Evolutionary conservation across 306 rosid genomes (phyloP).

Genomic region (Prunus mira): DNA sequence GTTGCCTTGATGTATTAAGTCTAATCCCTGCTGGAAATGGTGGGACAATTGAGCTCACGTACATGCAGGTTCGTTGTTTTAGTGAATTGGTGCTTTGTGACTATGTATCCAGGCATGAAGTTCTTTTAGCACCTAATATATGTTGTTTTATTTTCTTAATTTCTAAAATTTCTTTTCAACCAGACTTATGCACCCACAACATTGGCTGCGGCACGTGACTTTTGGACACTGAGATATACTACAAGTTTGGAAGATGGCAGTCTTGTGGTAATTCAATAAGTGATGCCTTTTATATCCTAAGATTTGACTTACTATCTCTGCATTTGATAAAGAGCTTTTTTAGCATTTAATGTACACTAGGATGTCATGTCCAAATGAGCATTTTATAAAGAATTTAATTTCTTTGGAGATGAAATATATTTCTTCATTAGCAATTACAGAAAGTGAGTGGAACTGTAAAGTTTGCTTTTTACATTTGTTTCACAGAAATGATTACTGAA

Average conservation of each 20-base stretch:
- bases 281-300: not conserved
- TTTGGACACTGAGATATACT: slow-evolving; percentile 88
- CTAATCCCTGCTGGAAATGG: slow-evolving; percentile 80
- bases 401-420: too few relatives aligned
- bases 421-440: too few relatives aligned
- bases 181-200: slow-evolving; percentile 97
- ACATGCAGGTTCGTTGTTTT: slow-evolving; percentile 72
- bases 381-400: too few relatives aligned
- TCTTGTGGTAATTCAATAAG: slow-evolving; percentile 66
- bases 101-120: not conserved
- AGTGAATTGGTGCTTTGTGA: not conserved
- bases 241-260: slow-evolving; percentile 93
- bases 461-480: too few relatives aligned
- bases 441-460: too few relatives aligned
- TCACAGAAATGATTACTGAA: too few relatives aligned
- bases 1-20: slow-evolving; percentile 74
- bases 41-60: slow-evolving; percentile 86
- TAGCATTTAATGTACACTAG: too few relatives aligned
- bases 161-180: not conserved
- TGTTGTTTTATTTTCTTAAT: not conserved
- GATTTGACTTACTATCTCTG: not conserved
- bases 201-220: slow-evolving; percentile 95
- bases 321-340: too few relatives aligned
- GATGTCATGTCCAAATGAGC: too few relatives aligned
- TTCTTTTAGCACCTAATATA: not conserved